A percentile compares a stretch with the other conserved stretches of the same genome.
These are phyloP conservation scores for Sisymbrium irio DNA, from an alignment of 345 rosid species.

Conservation along the genomic window DNA sequence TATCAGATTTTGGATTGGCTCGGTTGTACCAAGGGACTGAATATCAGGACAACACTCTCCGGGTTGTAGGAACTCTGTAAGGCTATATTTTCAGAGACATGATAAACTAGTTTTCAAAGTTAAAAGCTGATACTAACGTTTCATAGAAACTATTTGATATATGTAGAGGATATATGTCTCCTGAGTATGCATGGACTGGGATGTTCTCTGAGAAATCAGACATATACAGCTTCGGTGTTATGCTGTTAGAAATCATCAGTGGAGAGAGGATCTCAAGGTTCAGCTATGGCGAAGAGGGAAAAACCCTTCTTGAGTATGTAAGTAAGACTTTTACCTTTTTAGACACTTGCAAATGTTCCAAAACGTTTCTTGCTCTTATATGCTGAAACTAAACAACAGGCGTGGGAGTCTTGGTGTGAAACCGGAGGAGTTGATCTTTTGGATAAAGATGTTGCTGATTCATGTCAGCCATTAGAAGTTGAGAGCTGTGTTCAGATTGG, in stretches of 20 bases:
- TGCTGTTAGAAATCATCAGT: constrained; percentile 29
- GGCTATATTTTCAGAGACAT: neutral
- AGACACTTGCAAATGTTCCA: neutral
- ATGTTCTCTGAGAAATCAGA: constrained; percentile 47
- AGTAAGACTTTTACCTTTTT: neutral
- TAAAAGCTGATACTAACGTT: neutral
- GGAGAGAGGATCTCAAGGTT: constrained; percentile 25
- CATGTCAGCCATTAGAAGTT: neutral
- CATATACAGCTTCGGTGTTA: constrained; percentile 46
- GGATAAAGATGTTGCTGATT: neutral
- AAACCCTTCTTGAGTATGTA: constrained; percentile 21
- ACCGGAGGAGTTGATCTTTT: neutral
- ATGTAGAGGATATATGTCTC: neutral
- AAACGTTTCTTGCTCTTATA: neutral
- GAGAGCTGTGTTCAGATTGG: constrained; percentile 24
- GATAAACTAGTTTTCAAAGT: neutral
- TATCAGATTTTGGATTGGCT: constrained; percentile 32
- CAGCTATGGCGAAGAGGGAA: neutral
- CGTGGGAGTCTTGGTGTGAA: constrained; percentile 17
- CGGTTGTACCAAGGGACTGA: constrained; percentile 16
- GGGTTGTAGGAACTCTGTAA: constrained; percentile 31
- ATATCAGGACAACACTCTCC: constrained; percentile 11
- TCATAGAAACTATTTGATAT: neutral
- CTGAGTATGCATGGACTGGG: neutral
- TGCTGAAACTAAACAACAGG: neutral